A percentile compares a stretch with the other conserved stretches of the same genome.
Conservation (phyloP, 164 flowering plant species). For the Nymphaea colorata region DNA sequence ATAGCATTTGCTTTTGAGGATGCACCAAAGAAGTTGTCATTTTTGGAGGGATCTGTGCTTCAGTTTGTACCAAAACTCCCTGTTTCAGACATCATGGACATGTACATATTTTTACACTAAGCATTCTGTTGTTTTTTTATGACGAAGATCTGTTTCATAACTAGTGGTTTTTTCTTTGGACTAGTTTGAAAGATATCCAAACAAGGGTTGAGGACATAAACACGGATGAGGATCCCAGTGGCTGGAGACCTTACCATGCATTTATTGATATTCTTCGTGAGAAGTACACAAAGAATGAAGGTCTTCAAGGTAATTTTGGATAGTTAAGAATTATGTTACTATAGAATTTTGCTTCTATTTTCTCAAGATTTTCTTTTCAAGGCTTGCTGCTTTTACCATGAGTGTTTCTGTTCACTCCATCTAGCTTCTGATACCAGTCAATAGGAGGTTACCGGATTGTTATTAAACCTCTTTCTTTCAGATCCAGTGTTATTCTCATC, state of each 20-base stretch:
- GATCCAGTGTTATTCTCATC: too few relatives aligned
- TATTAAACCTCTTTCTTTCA: too few relatives aligned
- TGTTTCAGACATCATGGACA: constrained; percentile 49
- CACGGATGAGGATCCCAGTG: constrained; percentile 96
- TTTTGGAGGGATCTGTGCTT: constrained; percentile 65
- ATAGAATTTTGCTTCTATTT: neutral
- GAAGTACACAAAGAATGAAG: constrained; percentile 77
- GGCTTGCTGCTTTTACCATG: neutral
- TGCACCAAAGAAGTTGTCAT: constrained; percentile 68
- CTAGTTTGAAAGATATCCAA: constrained; percentile 71
- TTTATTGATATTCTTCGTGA: constrained; percentile 65
- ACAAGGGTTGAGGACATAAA: constrained; percentile 55
- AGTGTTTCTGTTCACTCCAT: neutral
- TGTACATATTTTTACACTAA: constrained; percentile 34
- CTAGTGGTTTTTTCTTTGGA: constrained; percentile 4
- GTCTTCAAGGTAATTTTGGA: constrained; percentile 38
- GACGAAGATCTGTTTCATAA: neutral
- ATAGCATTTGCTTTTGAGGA: constrained; percentile 63
- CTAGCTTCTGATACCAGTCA: neutral
- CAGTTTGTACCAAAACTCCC: constrained; percentile 84
- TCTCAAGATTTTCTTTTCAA: neutral
- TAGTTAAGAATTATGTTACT: neutral
- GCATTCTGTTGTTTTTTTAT: neutral
- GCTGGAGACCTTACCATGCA: constrained; percentile 81
- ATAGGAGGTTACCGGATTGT: neutral